Evolutionary conservation across 2,329 filamentous ascomycete species (phyloP).

Genomic region (Didymellaceae sp.): DNA sequence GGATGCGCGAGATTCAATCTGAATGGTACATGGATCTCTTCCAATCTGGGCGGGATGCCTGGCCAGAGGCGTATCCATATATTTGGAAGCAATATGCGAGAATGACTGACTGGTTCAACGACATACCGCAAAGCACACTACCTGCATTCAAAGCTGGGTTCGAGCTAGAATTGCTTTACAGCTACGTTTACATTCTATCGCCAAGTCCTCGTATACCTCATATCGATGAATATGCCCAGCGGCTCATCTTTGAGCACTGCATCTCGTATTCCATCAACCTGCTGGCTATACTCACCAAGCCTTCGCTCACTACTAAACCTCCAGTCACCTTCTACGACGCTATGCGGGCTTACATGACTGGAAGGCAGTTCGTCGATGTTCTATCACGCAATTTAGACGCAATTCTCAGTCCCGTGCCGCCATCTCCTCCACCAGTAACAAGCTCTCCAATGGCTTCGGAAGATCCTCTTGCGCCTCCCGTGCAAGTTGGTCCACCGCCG

Average conservation of each 20-base stretch:
- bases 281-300: conserved; percentile 65
- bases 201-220: conserved; percentile 76
- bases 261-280: conserved; percentile 82
- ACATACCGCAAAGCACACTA: conserved; percentile 71
- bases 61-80: conserved; percentile 72
- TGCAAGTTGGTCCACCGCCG: conserved; percentile 35
- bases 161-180: conserved; percentile 87
- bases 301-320: conserved; percentile 62
- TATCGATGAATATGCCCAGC: conserved; percentile 77
- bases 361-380: conserved; percentile 63
- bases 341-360: conserved; percentile 77
- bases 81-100: conserved; percentile 78
- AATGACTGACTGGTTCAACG: conserved; percentile 81
- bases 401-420: conserved; percentile 51
- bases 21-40: conserved; percentile 89
- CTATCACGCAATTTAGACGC: conserved; percentile 61
- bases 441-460: conserved; percentile 33
- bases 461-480: conserved; percentile 47
- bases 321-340: conserved; percentile 89
- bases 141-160: conserved; percentile 76
- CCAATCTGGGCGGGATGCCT: conserved; percentile 73
- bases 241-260: conserved; percentile 84
- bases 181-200: conserved; percentile 86
- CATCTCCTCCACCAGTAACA: conserved; percentile 47
- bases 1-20: conserved; percentile 84